Conservation (phyloP, 352 stramenopile species). For the Hyaloperonospora arabidopsidis region DNA sequence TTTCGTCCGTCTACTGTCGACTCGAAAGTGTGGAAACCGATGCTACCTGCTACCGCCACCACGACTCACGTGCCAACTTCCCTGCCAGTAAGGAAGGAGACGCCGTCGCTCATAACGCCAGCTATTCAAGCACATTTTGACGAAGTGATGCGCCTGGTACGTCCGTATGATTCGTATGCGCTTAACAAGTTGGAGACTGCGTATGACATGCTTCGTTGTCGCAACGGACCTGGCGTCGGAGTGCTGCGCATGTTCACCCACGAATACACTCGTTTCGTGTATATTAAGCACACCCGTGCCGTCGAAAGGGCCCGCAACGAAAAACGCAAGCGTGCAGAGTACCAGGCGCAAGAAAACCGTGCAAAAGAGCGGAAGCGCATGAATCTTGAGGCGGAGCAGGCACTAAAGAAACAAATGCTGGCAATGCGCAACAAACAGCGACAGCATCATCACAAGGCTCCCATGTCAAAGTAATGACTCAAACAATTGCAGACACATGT, state of each 20-base stretch:
- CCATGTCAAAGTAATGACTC: conserved; percentile 20
- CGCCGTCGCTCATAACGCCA: conserved; percentile 21
- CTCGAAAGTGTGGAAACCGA: conserved; percentile 3
- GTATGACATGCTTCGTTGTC: conserved; percentile 44
- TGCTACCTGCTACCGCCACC: neutral
- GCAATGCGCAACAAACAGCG: conserved; percentile 73
- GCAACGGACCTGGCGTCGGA: conserved; percentile 52
- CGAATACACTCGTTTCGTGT: conserved; percentile 81
- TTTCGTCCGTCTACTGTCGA: conserved; percentile 9
- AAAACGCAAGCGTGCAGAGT: conserved; percentile 61
- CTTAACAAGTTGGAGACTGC: conserved; percentile 55
- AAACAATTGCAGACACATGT: conserved; percentile 9
- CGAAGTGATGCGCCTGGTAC: conserved; percentile 53
- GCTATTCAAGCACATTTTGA: conserved; percentile 48
- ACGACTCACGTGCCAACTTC: conserved; percentile 1
- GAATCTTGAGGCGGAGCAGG: conserved; percentile 53
- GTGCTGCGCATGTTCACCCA: conserved; percentile 64
- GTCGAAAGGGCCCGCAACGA: conserved; percentile 62
- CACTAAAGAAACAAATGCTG: conserved; percentile 75
- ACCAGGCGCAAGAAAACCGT: conserved; percentile 47
- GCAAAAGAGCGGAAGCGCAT: conserved; percentile 63
- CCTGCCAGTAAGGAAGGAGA: conserved; percentile 2
- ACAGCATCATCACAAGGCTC: conserved; percentile 33
- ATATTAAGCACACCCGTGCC: conserved; percentile 73
- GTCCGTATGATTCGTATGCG: conserved; percentile 66